phyloP scores from a whole-genome alignment of 768 basidiomycete genomes.

The Mycena filopes region DNA sequence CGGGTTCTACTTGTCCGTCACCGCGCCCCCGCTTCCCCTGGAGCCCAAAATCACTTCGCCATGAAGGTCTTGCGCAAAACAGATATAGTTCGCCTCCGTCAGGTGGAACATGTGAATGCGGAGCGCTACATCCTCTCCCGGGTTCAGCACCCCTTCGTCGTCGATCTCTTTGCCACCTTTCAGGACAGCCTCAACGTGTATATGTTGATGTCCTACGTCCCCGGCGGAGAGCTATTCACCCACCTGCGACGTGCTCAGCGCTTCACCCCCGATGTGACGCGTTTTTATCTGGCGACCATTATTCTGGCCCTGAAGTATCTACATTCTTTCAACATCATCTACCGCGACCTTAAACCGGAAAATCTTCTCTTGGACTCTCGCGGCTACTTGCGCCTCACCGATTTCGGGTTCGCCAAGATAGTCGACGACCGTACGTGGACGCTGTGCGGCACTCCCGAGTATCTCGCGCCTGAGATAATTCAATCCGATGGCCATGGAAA shows the following conservation, averaged over 20 bases:
- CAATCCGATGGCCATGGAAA: slow-evolving; percentile 98
- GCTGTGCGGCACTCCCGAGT: slow-evolving; percentile 95
- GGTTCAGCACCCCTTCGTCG: slow-evolving; percentile 94
- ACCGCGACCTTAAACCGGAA: slow-evolving; percentile 98
- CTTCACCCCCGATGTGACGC: slow-evolving; percentile 96
- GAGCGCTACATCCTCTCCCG: slow-evolving; percentile 94
- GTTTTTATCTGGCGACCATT: slow-evolving; percentile 97
- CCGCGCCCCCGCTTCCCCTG: slow-evolving; percentile 57
- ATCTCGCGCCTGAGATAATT: slow-evolving; percentile 98
- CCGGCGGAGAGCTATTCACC: slow-evolving; percentile 98
- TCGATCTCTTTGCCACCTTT: slow-evolving; percentile 94
- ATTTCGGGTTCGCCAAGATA: slow-evolving; percentile 98
- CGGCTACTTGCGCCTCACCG: slow-evolving; percentile 94
- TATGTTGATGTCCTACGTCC: slow-evolving; percentile 96
- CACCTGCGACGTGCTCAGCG: slow-evolving; percentile 93
- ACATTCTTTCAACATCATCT: slow-evolving; percentile 97
- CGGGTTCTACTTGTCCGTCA: slow-evolving; percentile 91
- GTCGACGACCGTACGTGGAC: slow-evolving; percentile 99
- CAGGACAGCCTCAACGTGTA: slow-evolving; percentile 98
- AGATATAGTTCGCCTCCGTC: slow-evolving; percentile 88
- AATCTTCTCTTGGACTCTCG: slow-evolving; percentile 95
- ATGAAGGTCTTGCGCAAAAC: slow-evolving; percentile 91
- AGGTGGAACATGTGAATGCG: slow-evolving; percentile 98
- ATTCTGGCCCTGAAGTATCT: slow-evolving; percentile 94
- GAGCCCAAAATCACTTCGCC: slow-evolving; percentile 76